Conservation (phyloP, 768 basidiomycete genomes). For the Lentinula guzmanii region DNA sequence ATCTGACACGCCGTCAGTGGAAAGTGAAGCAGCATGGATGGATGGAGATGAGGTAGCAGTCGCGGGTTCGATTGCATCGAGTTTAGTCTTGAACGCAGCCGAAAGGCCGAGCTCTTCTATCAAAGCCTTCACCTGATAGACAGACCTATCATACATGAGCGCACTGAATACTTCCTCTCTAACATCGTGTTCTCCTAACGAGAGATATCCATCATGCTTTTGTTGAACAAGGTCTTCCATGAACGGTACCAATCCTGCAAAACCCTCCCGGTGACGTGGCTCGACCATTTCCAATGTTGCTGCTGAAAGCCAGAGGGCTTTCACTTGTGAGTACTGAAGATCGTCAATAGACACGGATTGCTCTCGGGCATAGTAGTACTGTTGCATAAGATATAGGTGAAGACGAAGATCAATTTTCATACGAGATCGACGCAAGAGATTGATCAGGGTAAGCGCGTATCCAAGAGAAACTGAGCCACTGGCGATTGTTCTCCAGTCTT, state of each 20-base stretch:
- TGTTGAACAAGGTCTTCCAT: constrained; percentile 32
- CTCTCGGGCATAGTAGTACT: background rate
- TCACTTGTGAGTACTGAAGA: background rate
- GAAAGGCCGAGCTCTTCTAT: background rate
- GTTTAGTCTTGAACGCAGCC: background rate
- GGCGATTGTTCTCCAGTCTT: background rate
- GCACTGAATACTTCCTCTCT: background rate
- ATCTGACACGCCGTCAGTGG: background rate
- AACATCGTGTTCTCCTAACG: background rate
- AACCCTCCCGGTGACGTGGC: background rate
- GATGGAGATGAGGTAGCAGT: background rate
- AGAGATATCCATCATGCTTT: background rate
- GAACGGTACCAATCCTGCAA: constrained; percentile 31
- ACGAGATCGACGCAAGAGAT: background rate
- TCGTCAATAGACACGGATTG: background rate
- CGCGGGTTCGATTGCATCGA: background rate
- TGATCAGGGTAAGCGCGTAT: background rate
- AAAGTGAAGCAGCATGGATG: background rate
- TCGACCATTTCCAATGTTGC: background rate
- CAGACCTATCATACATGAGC: background rate
- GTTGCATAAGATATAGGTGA: background rate
- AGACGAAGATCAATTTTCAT: background rate
- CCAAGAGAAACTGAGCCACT: background rate
- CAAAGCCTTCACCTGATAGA: background rate
- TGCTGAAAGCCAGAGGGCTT: background rate